A percentile compares a stretch with the other conserved stretches of the same genome.
Evolutionary conservation across 2,329 filamentous ascomycete genomes (phyloP).

Genomic region (Neocatenulostroma microsporum): DNA sequence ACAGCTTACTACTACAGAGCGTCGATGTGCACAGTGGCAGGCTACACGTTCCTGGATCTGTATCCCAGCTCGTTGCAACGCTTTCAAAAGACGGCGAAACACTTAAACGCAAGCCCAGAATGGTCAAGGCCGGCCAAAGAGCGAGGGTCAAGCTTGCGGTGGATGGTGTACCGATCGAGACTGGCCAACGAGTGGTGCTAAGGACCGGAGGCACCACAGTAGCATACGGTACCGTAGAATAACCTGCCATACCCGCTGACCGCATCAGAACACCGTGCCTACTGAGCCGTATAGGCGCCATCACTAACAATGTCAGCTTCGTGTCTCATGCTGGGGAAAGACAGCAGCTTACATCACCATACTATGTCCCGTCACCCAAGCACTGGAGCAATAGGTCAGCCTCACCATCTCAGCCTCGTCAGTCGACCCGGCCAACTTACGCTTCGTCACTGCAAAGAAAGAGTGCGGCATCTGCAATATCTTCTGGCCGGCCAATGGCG

Average conservation of each 20-base stretch:
- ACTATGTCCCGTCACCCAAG: conserved; percentile 2
- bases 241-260: no score
- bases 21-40: conserved; percentile 84
- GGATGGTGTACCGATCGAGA: conserved; percentile 71
- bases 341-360: no score
- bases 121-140: conserved; percentile 71
- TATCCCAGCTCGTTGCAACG: conserved; percentile 62
- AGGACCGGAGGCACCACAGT: conserved; percentile 41
- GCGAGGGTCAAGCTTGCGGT: conserved; percentile 64
- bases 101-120: conserved; percentile 73
- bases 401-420: neutral
- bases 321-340: no score
- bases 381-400: conserved; percentile 15
- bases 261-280: no score
- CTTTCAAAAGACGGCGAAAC: conserved; percentile 68
- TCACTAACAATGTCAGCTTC: no score
- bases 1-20: conserved; percentile 78
- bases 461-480: conserved; percentile 21
- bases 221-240: conserved; percentile 6
- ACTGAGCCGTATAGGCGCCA: conserved; percentile 9
- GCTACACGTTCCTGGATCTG: conserved; percentile 67
- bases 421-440: conserved; percentile 11
- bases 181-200: conserved; percentile 71
- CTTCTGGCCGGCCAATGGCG: conserved; percentile 16
- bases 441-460: conserved; percentile 22